phyloP scores from a whole-genome alignment of 192 early-diverging fungal species.

The Physocladia obscura region DNA sequence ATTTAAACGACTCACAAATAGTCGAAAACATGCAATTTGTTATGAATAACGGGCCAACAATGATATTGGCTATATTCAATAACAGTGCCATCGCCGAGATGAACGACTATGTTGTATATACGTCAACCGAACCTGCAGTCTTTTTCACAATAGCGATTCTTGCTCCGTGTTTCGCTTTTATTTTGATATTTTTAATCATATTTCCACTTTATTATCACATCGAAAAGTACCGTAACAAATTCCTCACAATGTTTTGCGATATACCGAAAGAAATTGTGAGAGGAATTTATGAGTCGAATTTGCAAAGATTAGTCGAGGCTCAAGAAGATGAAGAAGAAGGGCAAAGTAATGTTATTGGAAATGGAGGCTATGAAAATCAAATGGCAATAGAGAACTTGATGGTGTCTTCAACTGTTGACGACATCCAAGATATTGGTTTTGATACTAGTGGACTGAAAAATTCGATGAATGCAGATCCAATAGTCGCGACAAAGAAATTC shows the following conservation, averaged over 20 bases:
- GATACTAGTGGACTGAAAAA: background rate
- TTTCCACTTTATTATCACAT: slow-evolving; percentile 37
- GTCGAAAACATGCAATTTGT: slow-evolving; percentile 2
- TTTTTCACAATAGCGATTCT: slow-evolving; percentile 6
- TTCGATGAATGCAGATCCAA: background rate
- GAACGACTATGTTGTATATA: background rate
- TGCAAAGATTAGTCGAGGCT: slow-evolving; percentile 5
- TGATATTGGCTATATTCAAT: slow-evolving; percentile 27
- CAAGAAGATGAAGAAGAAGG: slow-evolving; percentile 34
- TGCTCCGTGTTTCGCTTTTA: slow-evolving; percentile 26
- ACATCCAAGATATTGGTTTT: too few species aligned
- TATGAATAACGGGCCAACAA: slow-evolving; percentile 21
- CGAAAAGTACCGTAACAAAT: slow-evolving; percentile 21
- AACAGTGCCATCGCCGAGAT: slow-evolving; percentile 14
- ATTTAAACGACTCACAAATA: background rate
- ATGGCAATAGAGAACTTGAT: background rate
- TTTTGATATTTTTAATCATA: slow-evolving; percentile 27
- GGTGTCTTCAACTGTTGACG: too few species aligned
- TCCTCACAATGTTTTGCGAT: slow-evolving; percentile 39
- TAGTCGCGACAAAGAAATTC: background rate
- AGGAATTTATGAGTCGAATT: slow-evolving; percentile 40
- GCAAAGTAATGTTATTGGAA: slow-evolving; percentile 12
- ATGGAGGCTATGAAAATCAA: background rate
- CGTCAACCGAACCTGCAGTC: background rate
- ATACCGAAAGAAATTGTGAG: slow-evolving; percentile 47